Evolutionary conservation across 1,284 basidiomycete genomes (phyloP).

Genomic region (Melampsora abietis-canadensis): DNA sequence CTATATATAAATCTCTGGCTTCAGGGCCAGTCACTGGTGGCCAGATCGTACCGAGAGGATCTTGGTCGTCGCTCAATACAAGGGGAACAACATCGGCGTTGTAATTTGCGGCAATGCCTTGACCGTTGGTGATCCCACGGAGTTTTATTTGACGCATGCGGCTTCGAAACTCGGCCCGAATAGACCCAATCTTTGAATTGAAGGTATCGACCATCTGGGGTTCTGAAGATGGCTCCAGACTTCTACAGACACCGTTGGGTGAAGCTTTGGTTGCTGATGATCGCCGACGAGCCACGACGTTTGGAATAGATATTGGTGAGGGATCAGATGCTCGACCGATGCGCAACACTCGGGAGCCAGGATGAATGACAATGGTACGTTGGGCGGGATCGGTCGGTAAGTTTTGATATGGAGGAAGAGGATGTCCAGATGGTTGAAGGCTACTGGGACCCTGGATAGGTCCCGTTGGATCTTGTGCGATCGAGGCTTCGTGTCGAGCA

Average conservation of each 20-base stretch:
- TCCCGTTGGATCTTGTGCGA: background rate
- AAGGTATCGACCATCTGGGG: slow-evolving; percentile 59
- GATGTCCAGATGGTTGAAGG: background rate
- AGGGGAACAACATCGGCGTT: slow-evolving; percentile 62
- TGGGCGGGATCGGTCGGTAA: slow-evolving; percentile 36
- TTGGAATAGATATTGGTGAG: slow-evolving; percentile 68
- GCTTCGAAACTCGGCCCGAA: slow-evolving; percentile 70
- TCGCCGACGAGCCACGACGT: slow-evolving; percentile 65
- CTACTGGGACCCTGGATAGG: background rate
- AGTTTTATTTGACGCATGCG: slow-evolving; percentile 85
- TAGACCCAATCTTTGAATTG: slow-evolving; percentile 68
- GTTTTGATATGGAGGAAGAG: background rate
- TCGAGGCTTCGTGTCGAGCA: background rate
- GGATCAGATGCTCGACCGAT: slow-evolving; percentile 88
- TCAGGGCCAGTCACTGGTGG: slow-evolving; percentile 60
- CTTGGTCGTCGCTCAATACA: slow-evolving; percentile 73
- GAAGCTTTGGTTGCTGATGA: slow-evolving; percentile 3
- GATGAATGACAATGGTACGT: slow-evolving; percentile 76
- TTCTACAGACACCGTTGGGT: slow-evolving; percentile 16
- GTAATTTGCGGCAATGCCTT: slow-evolving; percentile 65
- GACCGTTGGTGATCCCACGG: slow-evolving; percentile 69
- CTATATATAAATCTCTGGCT: slow-evolving; percentile 59
- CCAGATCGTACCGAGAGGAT: slow-evolving; percentile 77
- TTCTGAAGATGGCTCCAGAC: slow-evolving; percentile 9
- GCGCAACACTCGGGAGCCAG: slow-evolving; percentile 79